These are phyloP conservation scores for Colletotrichum orchidophilum DNA, from an alignment of 2,329 filamentous ascomycete species.

Conservation along the genomic window DNA sequence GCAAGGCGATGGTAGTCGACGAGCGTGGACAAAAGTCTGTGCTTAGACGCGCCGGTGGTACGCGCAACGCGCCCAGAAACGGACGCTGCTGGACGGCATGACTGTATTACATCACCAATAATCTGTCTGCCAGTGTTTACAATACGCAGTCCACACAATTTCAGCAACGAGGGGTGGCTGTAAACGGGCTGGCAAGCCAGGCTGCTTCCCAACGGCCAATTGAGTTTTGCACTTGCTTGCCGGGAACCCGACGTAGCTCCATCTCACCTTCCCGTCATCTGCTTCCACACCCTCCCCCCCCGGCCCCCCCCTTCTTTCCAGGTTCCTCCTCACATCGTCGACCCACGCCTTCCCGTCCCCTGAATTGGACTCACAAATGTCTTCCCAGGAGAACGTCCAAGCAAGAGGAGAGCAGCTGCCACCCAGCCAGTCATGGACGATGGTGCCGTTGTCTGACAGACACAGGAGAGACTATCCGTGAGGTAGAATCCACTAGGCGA, in stretches of 20 bases:
- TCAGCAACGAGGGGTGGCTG: neutral
- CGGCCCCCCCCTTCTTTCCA: too few relatives aligned
- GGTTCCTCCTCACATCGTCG: neutral
- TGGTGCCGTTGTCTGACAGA: conserved; percentile 19
- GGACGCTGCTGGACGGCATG: conserved; percentile 8
- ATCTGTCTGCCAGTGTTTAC: neutral
- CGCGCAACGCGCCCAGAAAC: conserved; percentile 14
- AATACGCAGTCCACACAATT: neutral
- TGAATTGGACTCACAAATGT: conserved; percentile 11
- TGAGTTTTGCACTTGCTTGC: neutral
- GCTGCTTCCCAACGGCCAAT: conserved; percentile 1
- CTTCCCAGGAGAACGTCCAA: conserved; percentile 2
- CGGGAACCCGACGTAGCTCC: conserved; percentile 12
- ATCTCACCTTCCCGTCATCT: conserved; percentile 9
- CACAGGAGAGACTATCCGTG: conserved; percentile 15
- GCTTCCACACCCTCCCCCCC: conserved; percentile 19
- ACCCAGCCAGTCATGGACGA: conserved; percentile 6
- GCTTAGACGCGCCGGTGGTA: conserved; percentile 26
- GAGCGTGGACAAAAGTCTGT: conserved; percentile 5
- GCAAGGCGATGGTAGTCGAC: neutral
- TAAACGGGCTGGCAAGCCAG: neutral
- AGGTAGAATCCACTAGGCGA: conserved; percentile 1
- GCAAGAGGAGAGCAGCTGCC: conserved; percentile 1
- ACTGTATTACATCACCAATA: conserved; percentile 29
- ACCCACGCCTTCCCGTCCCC: conserved; percentile 15